Base-by-base conservation (phyloP, 2,329 filamentous ascomycete genomes). In the Colletotrichum lini region DNA sequence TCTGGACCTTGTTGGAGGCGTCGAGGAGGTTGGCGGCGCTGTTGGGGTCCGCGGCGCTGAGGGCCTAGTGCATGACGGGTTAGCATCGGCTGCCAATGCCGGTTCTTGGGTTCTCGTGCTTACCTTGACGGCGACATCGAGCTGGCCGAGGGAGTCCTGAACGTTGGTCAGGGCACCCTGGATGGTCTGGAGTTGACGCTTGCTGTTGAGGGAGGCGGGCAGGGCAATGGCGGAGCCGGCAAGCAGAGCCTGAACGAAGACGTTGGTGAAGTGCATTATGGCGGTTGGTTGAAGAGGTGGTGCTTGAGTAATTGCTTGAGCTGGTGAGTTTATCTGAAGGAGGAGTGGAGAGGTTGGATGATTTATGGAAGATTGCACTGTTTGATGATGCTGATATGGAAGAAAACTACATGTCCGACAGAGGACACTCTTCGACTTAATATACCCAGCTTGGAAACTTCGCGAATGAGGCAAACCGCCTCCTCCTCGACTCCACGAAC, bases 141-240 rank as follows among this genome's bases (percentile, higher is more conserved):
- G 79, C 72, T 90, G 85, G 80, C 90, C 91, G 8, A 92, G 82
- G 79, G 91, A 90, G 64, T 75, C 73, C 81, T 89, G 91, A 59
- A 88, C 81, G 21, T 86, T 87, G 79, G 85, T 91, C 44, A 90
- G 89, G 72, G 84, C 82, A 35, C 87, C 89, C 81, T 88, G 89
- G 79, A 91, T 85, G 40, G 89, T 84, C 68, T 85, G 86, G 45
- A 86, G 81, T 79, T 92, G 89, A 54, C 63, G 63, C 62, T 73
- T 67, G 62, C 65, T 71, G 26, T 57, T 38, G 57, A 71, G 59
- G 38, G 69, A 68, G 44, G 63, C 53, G 23, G 10, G 84, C 80
- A 56, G 84, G 83, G 53, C 73, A 75, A 76, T 88, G 85, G 78
- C 84, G 62, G 87, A 76, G 75, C 89, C 88, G 74, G 86, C 80